Conservation (phyloP, 2,329 filamentous ascomycete species). For the Geosmithia putterillii region DNA sequence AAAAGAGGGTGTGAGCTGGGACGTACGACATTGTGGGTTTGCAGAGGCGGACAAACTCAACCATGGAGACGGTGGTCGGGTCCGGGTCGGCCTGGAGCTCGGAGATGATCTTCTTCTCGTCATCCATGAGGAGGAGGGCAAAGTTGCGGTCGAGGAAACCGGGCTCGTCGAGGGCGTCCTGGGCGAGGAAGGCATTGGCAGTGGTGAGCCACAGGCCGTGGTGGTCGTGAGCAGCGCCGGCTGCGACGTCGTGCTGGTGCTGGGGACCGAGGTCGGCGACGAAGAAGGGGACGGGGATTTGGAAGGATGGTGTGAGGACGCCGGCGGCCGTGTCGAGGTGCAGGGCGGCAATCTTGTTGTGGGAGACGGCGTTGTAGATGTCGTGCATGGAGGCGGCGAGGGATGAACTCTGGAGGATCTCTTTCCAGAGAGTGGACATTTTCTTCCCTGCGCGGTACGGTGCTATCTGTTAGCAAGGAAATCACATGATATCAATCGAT, state of each 20-base stretch:
- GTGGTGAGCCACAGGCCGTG: conserved; percentile 80
- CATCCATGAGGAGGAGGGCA: conserved; percentile 71
- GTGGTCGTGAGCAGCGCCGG: conserved; percentile 34
- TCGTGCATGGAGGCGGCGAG: conserved; percentile 74
- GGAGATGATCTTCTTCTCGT: conserved; percentile 61
- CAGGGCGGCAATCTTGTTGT: conserved; percentile 75
- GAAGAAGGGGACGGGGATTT: conserved; percentile 55
- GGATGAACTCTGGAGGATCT: conserved; percentile 60
- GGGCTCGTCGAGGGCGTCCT: conserved; percentile 55
- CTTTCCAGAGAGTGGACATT: conserved; percentile 56
- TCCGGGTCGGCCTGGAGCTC: conserved; percentile 69
- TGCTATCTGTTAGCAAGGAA: conserved; percentile 5
- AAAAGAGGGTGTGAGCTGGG: no score
- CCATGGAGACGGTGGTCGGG: conserved; percentile 62
- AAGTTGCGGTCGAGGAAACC: conserved; percentile 74
- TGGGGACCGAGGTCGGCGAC: conserved; percentile 57
- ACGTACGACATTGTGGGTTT: conserved; percentile 53
- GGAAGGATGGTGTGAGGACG: conserved; percentile 45
- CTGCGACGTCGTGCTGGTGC: conserved; percentile 40
- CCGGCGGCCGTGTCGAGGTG: conserved; percentile 55
- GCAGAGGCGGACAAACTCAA: conserved; percentile 69
- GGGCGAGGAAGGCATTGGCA: conserved; percentile 60
- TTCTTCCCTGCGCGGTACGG: conserved; percentile 40
- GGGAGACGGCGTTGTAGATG: conserved; percentile 69
- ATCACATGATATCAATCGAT: neutral